Base-by-base conservation (phyloP, 1,139 yeast species). In the Saccharomyces hybrid region DNA sequence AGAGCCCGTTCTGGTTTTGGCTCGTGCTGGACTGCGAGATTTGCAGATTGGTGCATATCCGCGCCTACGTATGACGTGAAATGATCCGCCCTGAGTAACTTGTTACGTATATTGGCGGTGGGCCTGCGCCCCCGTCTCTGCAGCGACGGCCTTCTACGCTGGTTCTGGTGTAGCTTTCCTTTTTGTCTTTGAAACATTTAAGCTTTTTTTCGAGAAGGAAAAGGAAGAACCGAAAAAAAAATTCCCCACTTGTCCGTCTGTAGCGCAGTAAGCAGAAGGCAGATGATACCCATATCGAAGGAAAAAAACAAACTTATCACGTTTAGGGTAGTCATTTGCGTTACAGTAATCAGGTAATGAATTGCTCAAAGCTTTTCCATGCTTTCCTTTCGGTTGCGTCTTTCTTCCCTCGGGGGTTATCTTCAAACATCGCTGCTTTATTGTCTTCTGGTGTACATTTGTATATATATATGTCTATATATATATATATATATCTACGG, bases 321-420 rank as follows among this genome's bases (percentile, higher is more conserved):
- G 44, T 38, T 38, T 38, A 19, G 44, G 44, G 44, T 38, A 38
- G n/a, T 38, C 44, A 38, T 38, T 16, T 19, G 19, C 26, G 44
- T 38, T 38, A 24, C 11, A 38, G 26, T 9, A 38, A 38, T 38
- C 44, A 38, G 24, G 44, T 38, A 38, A 24, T 38, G 44, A 38
- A 38, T 38, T 14, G 11, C 44, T 38, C 44, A 24, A 38, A 11
- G 44, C 6, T 38, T 24, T 38, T 38, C 44, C 44, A 38, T 38
- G 44, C 44, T 38, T 38, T 38, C 44, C 44, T 38, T 38, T 38
- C 44, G 44, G 44, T 38, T 38, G 44, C 44, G 11, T 38, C 44
- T 38, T 38, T 38, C 44, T 38, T 38, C 24, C 44, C 11, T 19
- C 19, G 24, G 24, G 44, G 24, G 6, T 9, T 38, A 38, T 38